phyloP scores from a whole-genome alignment of 768 basidiomycete species.

The Pleurotus salmoneostramineus region DNA sequence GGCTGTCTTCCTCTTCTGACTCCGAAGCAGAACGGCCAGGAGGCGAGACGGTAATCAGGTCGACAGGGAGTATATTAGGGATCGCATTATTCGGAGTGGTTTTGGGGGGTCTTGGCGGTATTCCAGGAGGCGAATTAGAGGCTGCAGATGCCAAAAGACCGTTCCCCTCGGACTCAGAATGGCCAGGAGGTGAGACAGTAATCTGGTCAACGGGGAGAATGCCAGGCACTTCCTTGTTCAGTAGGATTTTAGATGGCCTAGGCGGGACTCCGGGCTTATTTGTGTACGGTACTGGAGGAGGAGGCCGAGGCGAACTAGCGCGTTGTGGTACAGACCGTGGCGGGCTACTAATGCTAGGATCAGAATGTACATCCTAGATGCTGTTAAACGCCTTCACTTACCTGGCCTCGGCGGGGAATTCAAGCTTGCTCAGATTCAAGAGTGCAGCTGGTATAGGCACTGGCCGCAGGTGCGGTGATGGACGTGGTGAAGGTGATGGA shows the following conservation, averaged over 20 bases:
- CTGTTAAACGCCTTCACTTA: slow-evolving; percentile 11
- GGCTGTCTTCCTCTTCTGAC: neutral
- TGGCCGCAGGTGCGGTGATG: slow-evolving; percentile 51
- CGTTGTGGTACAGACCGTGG: neutral
- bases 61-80: slow-evolving; percentile 7
- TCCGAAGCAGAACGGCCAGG: neutral
- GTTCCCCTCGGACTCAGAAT: too few species aligned
- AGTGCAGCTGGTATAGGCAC: slow-evolving; percentile 34
- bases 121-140: slow-evolving; percentile 8
- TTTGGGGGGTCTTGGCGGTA: slow-evolving; percentile 20
- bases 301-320: neutral
- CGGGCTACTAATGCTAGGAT: neutral
- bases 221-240: neutral
- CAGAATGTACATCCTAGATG: slow-evolving; percentile 9
- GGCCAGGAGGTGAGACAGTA: too few species aligned
- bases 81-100: slow-evolving; percentile 9
- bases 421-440: neutral
- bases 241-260: slow-evolving; percentile 12
- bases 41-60: neutral
- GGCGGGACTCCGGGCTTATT: slow-evolving; percentile 22
- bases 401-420: slow-evolving; percentile 11
- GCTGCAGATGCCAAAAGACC: too few species aligned
- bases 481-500: slow-evolving; percentile 35
- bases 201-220: too few species aligned
- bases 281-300: slow-evolving; percentile 9